phyloP scores from a whole-genome alignment of 441 rosid genomes.

The Lagerstroemia fauriei region DNA sequence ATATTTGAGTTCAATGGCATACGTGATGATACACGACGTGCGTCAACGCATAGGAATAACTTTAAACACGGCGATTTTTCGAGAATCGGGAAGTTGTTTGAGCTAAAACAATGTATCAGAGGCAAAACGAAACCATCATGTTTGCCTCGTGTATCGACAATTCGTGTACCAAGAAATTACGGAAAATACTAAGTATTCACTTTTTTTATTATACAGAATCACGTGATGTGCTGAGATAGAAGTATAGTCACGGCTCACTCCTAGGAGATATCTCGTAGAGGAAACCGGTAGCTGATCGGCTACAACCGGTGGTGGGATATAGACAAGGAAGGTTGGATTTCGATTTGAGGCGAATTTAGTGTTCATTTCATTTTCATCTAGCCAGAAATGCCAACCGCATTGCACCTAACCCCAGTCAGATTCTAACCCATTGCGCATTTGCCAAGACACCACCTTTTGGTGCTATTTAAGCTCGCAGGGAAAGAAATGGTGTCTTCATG shows the following conservation, averaged over 20 bases:
- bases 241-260: background rate
- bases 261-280: background rate
- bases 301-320: constrained; percentile 28
- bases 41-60: too few relatives aligned
- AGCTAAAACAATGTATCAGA: background rate
- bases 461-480: constrained; percentile 68
- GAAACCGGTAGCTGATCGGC: constrained; percentile 30
- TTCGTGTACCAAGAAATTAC: too few relatives aligned
- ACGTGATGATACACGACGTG: too few relatives aligned
- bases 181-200: too few relatives aligned
- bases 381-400: constrained; percentile 24
- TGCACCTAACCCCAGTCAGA: constrained; percentile 71
- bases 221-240: too few relatives aligned
- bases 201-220: too few relatives aligned
- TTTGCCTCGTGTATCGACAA: too few relatives aligned
- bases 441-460: constrained; percentile 19
- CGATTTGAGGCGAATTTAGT: constrained; percentile 56
- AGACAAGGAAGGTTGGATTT: constrained; percentile 16
- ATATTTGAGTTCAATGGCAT: too few relatives aligned
- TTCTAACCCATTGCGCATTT: constrained; percentile 54
- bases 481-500: background rate
- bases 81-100: background rate
- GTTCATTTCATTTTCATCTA: constrained; percentile 61
- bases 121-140: background rate
- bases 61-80: too few relatives aligned